These are phyloP conservation scores for Phytopythium montanum DNA, from an alignment of 352 stramenopile genomes.

Conservation along the genomic window DNA sequence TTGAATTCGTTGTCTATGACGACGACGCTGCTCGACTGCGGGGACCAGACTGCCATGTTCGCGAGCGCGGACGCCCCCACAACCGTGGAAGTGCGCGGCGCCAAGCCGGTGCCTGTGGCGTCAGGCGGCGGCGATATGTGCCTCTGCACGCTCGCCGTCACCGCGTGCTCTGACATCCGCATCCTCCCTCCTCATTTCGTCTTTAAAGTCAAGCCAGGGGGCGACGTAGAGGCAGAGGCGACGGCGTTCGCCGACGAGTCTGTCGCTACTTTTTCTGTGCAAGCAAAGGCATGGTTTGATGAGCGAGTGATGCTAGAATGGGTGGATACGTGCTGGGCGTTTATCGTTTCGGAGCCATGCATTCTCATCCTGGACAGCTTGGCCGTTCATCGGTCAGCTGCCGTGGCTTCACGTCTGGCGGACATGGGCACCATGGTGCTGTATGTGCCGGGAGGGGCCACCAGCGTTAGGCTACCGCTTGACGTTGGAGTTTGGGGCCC, in stretches of 20 bases:
- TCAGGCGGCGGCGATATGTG: too few relatives aligned
- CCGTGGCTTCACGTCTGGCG: neutral
- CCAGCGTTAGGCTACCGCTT: neutral
- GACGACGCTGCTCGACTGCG: too few relatives aligned
- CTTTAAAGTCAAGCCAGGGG: slow-evolving; percentile 8
- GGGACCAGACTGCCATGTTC: too few relatives aligned
- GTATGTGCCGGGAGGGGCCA: neutral
- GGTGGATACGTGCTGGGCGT: slow-evolving; percentile 11
- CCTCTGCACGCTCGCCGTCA: slow-evolving; percentile 14
- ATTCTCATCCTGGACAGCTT: slow-evolving; percentile 4
- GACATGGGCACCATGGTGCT: neutral
- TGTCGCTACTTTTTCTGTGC: slow-evolving; percentile 9
- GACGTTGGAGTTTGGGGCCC: neutral
- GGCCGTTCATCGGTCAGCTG: neutral
- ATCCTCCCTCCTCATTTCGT: slow-evolving; percentile 14
- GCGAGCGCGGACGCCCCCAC: too few relatives aligned
- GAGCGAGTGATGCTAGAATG: slow-evolving; percentile 16
- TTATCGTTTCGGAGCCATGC: slow-evolving; percentile 1
- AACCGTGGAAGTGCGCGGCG: too few relatives aligned
- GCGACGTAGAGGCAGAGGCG: slow-evolving; percentile 9
- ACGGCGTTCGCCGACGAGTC: slow-evolving; percentile 1
- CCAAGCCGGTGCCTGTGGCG: too few relatives aligned
- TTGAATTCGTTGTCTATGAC: too few relatives aligned
- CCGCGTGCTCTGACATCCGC: too few relatives aligned
- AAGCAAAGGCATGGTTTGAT: slow-evolving; percentile 13